Evolutionary conservation across 176 grass and related monocot species (phyloP).

Genomic region (Luzula sylvatica): DNA sequence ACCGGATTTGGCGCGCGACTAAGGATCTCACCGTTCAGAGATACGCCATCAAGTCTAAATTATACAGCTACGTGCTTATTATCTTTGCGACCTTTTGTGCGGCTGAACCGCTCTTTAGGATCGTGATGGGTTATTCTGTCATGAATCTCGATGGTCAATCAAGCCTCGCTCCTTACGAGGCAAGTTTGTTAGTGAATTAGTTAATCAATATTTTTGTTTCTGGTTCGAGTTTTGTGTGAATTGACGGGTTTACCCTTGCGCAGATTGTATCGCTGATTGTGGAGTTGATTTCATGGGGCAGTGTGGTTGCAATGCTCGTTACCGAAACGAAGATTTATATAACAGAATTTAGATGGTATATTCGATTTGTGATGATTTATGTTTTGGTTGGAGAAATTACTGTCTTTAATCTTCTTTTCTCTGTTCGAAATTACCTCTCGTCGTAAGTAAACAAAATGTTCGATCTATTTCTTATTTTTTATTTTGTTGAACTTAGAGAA

Average conservation of each 20-base stretch:
- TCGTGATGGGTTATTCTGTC: conserved; percentile 51
- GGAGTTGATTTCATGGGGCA: conserved; percentile 62
- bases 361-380: conserved; percentile 79
- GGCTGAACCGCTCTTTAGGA: conserved; percentile 46
- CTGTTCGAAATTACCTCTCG: conserved; percentile 50
- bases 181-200: conserved; percentile 17
- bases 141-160: conserved; percentile 76
- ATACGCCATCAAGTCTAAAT: conserved; percentile 41
- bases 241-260: conserved; percentile 22
- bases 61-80: conserved; percentile 72
- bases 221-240: conserved; percentile 5
- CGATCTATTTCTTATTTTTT: not conserved
- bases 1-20: conserved; percentile 74
- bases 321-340: conserved; percentile 84
- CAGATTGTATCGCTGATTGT: conserved; percentile 69
- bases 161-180: conserved; percentile 81
- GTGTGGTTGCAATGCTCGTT: conserved; percentile 63
- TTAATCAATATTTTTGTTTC: not conserved
- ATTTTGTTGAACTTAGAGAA: conserved; percentile 5
- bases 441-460: conserved; percentile 39
- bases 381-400: conserved; percentile 72
- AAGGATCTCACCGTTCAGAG: conserved; percentile 63
- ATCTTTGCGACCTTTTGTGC: conserved; percentile 44
- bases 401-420: conserved; percentile 71
- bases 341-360: conserved; percentile 84